Evolutionary conservation across 345 rosid genomes (phyloP).

Genomic region (Linum tenue): DNA sequence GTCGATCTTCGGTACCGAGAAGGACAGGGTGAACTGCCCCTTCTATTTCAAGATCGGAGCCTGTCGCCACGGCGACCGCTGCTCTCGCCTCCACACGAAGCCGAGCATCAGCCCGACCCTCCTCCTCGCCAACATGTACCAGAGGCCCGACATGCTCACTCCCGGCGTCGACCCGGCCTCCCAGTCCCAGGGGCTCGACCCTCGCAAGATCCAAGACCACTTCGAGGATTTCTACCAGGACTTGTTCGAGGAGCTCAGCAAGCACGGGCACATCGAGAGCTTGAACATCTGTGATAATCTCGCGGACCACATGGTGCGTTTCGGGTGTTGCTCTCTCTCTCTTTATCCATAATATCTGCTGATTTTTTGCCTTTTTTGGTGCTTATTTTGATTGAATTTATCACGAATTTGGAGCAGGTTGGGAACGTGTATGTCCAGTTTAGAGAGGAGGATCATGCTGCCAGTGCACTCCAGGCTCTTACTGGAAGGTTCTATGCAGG

Average conservation of each 20-base stretch:
- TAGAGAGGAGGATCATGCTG: conserved; percentile 87
- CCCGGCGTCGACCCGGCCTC: conserved; percentile 70
- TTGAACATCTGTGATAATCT: conserved; percentile 85
- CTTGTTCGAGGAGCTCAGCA: conserved; percentile 74
- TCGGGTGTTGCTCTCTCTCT: not conserved
- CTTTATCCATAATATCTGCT: not conserved
- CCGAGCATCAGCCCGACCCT: conserved; percentile 78
- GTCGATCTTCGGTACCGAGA: conserved; percentile 78
- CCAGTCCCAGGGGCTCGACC: conserved; percentile 41
- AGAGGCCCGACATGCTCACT: conserved; percentile 82
- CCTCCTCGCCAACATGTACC: conserved; percentile 72
- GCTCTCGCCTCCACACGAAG: conserved; percentile 76
- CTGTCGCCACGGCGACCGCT: conserved; percentile 90
- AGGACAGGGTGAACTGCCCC: conserved; percentile 79
- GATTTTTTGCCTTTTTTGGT: not conserved
- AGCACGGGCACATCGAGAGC: conserved; percentile 82
- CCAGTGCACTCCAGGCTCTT: conserved; percentile 60
- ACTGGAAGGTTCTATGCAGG: conserved; percentile 81
- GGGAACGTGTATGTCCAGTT: conserved; percentile 88
- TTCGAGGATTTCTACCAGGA: conserved; percentile 85
- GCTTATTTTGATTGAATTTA: not conserved
- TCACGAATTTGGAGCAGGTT: conserved; percentile 4
- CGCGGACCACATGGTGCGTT: conserved; percentile 64
- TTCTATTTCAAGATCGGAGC: conserved; percentile 89
- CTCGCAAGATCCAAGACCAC: conserved; percentile 62